Conservation (phyloP, 2,329 filamentous ascomycete genomes). For the Dothideomycetes sp. region DNA sequence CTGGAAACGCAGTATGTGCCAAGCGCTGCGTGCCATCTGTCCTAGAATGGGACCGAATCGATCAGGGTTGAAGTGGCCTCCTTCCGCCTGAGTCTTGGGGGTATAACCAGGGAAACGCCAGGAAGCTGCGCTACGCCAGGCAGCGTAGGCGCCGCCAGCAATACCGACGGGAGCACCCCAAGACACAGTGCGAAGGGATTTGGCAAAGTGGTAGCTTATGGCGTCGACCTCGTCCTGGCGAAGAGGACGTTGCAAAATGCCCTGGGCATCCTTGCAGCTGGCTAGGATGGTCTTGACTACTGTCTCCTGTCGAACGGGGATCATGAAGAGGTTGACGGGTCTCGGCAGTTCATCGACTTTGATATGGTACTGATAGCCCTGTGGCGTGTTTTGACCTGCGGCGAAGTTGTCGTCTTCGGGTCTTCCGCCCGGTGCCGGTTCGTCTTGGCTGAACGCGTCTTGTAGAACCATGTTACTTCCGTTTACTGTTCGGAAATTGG, state of each 20-base stretch:
- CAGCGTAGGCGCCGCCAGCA: constrained; percentile 24
- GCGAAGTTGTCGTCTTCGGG: background rate
- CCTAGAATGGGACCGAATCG: constrained; percentile 28
- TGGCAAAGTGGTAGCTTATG: constrained; percentile 32
- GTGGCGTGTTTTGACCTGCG: constrained; percentile 4
- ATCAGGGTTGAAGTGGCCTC: constrained; percentile 31
- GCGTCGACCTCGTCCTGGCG: constrained; percentile 35
- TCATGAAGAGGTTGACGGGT: constrained; percentile 27
- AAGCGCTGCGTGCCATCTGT: constrained; percentile 24
- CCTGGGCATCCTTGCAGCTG: constrained; percentile 21
- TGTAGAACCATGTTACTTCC: constrained; percentile 34
- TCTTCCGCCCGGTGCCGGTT: constrained; percentile 4
- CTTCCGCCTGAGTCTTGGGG: constrained; percentile 29
- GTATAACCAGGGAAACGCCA: constrained; percentile 35
- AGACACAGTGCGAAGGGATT: constrained; percentile 29
- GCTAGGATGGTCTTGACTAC: constrained; percentile 26
- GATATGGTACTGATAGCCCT: constrained; percentile 25
- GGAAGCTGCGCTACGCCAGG: constrained; percentile 26
- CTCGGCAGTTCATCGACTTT: constrained; percentile 31
- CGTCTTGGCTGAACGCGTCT: constrained; percentile 22
- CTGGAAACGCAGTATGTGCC: constrained; percentile 24
- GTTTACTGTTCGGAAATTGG: too few species aligned
- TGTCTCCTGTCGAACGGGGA: constrained; percentile 23
- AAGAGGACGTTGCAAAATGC: constrained; percentile 29
- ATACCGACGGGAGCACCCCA: constrained; percentile 31